Conservation (phyloP, 2,329 filamentous ascomycete species). For the Microsporum audouinii region DNA sequence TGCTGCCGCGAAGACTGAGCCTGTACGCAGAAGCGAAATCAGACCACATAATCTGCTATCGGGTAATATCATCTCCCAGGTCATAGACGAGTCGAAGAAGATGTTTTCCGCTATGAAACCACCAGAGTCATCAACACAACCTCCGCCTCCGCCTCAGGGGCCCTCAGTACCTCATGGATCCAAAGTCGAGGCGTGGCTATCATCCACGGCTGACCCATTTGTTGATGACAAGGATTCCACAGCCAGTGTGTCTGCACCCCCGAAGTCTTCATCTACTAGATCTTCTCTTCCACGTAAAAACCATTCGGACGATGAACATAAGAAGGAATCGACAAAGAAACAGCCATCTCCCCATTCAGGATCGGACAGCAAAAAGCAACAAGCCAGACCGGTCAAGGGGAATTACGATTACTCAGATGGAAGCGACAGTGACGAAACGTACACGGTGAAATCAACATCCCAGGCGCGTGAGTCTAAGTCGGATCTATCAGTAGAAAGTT, state of each 20-base stretch:
- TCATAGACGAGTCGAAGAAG: conserved; percentile 35
- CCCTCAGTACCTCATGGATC: conserved; percentile 30
- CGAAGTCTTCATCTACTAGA: conserved; percentile 6
- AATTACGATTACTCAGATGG: not conserved
- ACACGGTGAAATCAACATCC: not conserved
- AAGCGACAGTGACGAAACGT: not conserved
- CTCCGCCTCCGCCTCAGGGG: conserved; percentile 29
- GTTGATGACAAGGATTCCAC: conserved; percentile 29
- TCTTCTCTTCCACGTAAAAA: not conserved
- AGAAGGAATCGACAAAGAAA: not conserved
- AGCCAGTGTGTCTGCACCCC: conserved; percentile 12
- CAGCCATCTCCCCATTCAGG: not conserved
- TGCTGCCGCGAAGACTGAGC: not conserved
- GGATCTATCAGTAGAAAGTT: conserved; percentile 16
- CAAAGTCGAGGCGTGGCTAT: conserved; percentile 53
- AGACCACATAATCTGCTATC: not conserved
- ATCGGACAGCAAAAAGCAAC: not conserved
- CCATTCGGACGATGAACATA: not conserved
- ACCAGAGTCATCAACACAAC: conserved; percentile 16
- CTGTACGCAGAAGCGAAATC: not conserved
- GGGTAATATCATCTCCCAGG: conserved; percentile 34
- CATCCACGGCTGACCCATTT: conserved; percentile 45
- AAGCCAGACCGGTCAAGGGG: not conserved
- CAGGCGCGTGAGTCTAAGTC: not conserved
- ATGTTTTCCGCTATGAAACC: conserved; percentile 34